Base-by-base conservation (phyloP, 2,329 filamentous ascomycete genomes). In the Clarireedia monteithiana region DNA sequence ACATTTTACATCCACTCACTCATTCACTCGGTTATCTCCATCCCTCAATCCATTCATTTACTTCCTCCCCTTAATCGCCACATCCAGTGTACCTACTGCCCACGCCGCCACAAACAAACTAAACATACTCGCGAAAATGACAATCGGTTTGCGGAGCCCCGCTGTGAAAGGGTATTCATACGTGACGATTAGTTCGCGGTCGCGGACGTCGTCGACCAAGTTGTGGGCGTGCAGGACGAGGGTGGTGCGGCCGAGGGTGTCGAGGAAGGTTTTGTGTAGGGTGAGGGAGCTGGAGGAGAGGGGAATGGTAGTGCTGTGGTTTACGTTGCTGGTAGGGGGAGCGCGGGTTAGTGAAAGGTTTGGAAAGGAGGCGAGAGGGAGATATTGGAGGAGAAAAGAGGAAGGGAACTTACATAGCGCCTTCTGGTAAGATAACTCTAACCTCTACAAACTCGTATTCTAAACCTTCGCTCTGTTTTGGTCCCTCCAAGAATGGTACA, bases 401-500 rank as follows among this genome's bases (percentile, higher is more conserved):
- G 77, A 66, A 46, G 79, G 38, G 46, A 30, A 78, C 86, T 76
- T 79, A 91, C 82, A 83, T 85, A 27, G 94, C 89, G 53, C 94
- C 94, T 72, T 99, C 94, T 5, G 94, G 94, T 10, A 99, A 79
- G 59, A 97, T 81, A 48, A 99, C 81, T 48, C 89, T 86, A 53
- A 97, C 74, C 61, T 88, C 81, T 53, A 96, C 79, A 62, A 86
- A 81, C 66, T 86, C 88, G 66, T 96, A 99, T 71, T 90, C 88
- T 26, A 96, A 75, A 48, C 92, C 92, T 74, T 96, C 92, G 0
- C 75, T 68, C 69, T 90, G 85, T 75, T 88, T 94, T 42, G 92
- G 92, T 0, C 94, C 94, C 73, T 97, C 91, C 10, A 99, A 75
- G 74, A 99, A 94, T 6, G 94, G 92, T 6, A 96, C 85, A 68